Conservation (phyloP, 805 yeast genomes). For the Aciculoconidium aculeatum region DNA sequence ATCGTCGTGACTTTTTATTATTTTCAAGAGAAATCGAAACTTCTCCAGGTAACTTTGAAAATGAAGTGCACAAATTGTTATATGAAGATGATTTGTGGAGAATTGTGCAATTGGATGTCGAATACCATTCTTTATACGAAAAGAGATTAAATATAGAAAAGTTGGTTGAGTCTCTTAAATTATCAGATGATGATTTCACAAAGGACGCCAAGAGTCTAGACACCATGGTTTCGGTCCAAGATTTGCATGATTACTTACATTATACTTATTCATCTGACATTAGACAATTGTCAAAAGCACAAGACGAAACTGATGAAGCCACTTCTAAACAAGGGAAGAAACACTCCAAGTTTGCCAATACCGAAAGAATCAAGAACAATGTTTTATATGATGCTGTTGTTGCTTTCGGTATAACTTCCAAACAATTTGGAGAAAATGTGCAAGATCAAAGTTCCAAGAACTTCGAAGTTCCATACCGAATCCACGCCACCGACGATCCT, state of each 20-base stretch:
- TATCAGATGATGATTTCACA: constrained; percentile 46
- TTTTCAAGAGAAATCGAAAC: constrained; percentile 43
- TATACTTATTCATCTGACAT: constrained; percentile 63
- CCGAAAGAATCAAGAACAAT: constrained; percentile 63
- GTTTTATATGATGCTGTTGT: constrained; percentile 59
- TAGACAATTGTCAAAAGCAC: constrained; percentile 36
- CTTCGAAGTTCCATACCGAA: constrained; percentile 43
- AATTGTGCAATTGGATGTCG: constrained; percentile 78
- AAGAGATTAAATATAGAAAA: constrained; percentile 61
- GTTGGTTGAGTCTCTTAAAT: constrained; percentile 47
- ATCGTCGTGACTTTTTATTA: constrained; percentile 83
- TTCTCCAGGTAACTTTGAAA: constrained; percentile 30
- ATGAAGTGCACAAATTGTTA: constrained; percentile 45
- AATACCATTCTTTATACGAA: constrained; percentile 76
- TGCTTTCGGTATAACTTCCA: constrained; percentile 73
- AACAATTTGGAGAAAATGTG: constrained; percentile 77
- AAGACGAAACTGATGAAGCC: constrained; percentile 11
- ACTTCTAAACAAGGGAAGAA: constrained; percentile 30
- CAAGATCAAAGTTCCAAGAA: constrained; percentile 49
- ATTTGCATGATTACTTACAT: constrained; percentile 74
- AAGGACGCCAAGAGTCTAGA: constrained; percentile 53
- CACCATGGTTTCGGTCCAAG: constrained; percentile 77
- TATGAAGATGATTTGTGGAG: constrained; percentile 90
- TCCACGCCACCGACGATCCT: constrained; percentile 69
- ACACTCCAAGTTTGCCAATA: constrained; percentile 56